A percentile compares a stretch with the other conserved stretches of the same genome.
These are phyloP conservation scores for Epicoccum nigrum DNA, from an alignment of 2,329 filamentous ascomycete species.

Conservation along the genomic window DNA sequence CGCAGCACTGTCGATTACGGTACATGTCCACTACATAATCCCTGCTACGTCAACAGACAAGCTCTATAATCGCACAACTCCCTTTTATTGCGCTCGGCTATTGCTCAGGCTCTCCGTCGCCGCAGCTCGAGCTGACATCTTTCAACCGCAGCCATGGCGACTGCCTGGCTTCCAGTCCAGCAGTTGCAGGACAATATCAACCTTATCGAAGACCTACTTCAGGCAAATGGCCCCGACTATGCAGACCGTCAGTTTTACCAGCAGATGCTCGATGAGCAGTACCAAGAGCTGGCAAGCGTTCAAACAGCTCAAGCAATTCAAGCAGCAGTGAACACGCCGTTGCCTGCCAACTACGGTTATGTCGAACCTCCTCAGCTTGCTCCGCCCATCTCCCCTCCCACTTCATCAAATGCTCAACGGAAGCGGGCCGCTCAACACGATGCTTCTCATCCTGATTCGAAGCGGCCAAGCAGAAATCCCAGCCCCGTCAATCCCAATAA, in stretches of 20 bases:
- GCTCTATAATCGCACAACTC: neutral
- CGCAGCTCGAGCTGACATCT: neutral
- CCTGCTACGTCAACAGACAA: conserved; percentile 1
- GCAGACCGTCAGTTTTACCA: conserved; percentile 5
- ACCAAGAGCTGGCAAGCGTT: neutral
- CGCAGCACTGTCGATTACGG: neutral
- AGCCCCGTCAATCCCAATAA: conserved; percentile 33
- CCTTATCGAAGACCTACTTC: conserved; percentile 12
- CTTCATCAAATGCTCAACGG: conserved; percentile 19
- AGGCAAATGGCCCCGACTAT: conserved; percentile 3
- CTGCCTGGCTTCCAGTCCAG: neutral
- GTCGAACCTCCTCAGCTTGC: neutral
- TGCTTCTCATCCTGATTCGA: conserved; percentile 27
- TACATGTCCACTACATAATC: neutral
- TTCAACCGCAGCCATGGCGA: neutral
- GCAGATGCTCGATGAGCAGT: conserved; percentile 13
- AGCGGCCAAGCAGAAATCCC: conserved; percentile 32
- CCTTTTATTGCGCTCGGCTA: neutral
- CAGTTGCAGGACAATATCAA: conserved; percentile 11
- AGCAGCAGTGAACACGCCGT: neutral
- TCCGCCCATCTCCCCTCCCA: conserved; percentile 5
- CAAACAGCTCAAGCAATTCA: neutral
- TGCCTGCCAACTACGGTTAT: neutral
- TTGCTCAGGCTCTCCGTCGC: neutral
- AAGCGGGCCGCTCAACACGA: conserved; percentile 33